Evolutionary conservation across 257 asterid genomes (phyloP).

Genomic region (Galeopsis tetrahit): DNA sequence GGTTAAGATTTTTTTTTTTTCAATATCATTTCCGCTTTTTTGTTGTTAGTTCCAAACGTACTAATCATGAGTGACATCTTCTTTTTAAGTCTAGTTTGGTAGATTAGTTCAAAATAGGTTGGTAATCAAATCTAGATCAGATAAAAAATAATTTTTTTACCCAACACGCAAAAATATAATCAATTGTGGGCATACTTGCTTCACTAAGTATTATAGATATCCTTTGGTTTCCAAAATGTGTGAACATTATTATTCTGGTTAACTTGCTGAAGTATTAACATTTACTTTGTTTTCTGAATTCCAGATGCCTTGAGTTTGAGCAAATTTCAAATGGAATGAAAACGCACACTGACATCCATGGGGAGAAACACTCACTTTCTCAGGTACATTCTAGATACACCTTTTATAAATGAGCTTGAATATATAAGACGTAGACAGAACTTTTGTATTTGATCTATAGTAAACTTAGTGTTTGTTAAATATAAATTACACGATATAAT

Average conservation of each 20-base stretch:
- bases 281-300: conserved; percentile 27
- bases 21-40: conserved; percentile 14
- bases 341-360: conserved; percentile 49
- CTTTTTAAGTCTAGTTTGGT: not conserved
- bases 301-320: conserved; percentile 52
- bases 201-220: not conserved
- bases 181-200: too few species aligned
- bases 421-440: too few species aligned
- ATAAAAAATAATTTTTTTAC: too few species aligned
- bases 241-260: too few species aligned
- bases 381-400: conserved; percentile 42
- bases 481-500: too few species aligned
- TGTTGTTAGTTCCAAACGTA: not conserved
- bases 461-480: too few species aligned
- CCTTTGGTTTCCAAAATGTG: not conserved
- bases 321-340: conserved; percentile 37
- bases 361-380: conserved; percentile 57
- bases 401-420: too few species aligned
- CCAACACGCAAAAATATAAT: too few species aligned
- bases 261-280: not conserved
- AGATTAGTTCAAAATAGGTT: not conserved
- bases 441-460: too few species aligned
- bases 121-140: too few species aligned
- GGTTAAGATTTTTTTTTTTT: conserved; percentile 46
- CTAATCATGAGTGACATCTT: not conserved